phyloP scores from a whole-genome alignment of 176 grass and related monocot genomes.

The Avena sativa region DNA sequence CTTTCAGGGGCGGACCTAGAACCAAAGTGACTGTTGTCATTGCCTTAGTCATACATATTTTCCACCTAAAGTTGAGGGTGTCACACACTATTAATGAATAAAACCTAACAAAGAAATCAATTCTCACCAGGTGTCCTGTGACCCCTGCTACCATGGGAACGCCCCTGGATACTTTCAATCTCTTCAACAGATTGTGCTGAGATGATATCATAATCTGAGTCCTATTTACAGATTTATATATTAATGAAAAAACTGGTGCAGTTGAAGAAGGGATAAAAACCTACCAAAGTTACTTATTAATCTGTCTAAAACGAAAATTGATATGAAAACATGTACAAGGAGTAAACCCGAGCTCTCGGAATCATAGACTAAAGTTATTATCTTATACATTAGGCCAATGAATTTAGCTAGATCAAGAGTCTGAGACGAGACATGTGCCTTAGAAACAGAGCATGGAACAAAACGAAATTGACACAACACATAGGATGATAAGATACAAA shows the following conservation, averaged over 20 bases:
- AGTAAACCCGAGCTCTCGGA: background rate
- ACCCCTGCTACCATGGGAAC: too few relatives aligned
- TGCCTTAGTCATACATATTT: too few relatives aligned
- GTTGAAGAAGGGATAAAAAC: background rate
- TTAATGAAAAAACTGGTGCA: background rate
- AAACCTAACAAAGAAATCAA: too few relatives aligned
- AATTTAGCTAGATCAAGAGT: background rate
- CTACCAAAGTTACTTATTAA: background rate
- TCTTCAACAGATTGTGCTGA: background rate
- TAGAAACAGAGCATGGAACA: constrained; percentile 3
- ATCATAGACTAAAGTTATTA: background rate
- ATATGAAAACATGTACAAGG: background rate
- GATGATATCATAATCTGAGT: background rate
- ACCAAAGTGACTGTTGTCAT: too few relatives aligned
- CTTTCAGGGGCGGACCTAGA: background rate
- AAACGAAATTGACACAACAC: constrained; percentile 18
- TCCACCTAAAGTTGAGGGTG: too few relatives aligned
- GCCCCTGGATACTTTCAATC: background rate
- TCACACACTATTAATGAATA: too few relatives aligned
- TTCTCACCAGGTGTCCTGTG: too few relatives aligned
- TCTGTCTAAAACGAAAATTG: background rate
- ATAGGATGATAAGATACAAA: constrained; percentile 7
- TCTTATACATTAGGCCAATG: background rate
- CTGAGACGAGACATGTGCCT: constrained; percentile 9
- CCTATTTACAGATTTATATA: constrained; percentile 9